phyloP scores from a whole-genome alignment of 1,284 basidiomycete genomes.

The Volvariella volvacea region DNA sequence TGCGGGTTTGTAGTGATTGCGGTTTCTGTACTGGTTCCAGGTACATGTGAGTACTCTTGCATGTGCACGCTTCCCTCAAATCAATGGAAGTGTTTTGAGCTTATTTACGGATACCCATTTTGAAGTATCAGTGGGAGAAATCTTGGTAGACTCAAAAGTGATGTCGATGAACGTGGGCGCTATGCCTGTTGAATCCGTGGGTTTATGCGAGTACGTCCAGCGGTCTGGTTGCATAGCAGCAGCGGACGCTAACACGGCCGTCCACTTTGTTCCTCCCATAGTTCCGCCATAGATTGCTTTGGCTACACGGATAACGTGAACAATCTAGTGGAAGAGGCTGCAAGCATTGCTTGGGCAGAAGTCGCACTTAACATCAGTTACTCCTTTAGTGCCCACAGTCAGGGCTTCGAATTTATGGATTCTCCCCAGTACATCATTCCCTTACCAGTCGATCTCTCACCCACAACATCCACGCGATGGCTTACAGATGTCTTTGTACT shows the following conservation, averaged over 20 bases:
- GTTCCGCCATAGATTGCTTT: too few relatives aligned
- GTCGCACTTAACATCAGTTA: neutral
- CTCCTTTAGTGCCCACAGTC: neutral
- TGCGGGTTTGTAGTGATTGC: neutral
- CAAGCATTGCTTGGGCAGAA: neutral
- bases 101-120: too few relatives aligned
- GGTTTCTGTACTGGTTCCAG: neutral
- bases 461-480: neutral
- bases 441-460: neutral
- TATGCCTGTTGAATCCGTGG: neutral
- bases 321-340: too few relatives aligned
- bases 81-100: neutral
- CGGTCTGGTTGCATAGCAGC: too few relatives aligned
- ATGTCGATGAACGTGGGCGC: neutral
- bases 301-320: too few relatives aligned
- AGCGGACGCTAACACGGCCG: too few relatives aligned
- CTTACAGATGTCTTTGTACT: neutral
- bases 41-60: neutral
- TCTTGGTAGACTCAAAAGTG: neutral
- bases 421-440: neutral
- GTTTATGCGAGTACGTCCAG: neutral
- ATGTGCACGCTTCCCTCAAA: too few relatives aligned
- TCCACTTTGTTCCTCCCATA: too few relatives aligned
- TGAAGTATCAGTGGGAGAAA: neutral
- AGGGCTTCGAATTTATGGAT: neutral